These are phyloP conservation scores for Populus deltoides DNA, from an alignment of 345 rosid species.

Conservation along the genomic window DNA sequence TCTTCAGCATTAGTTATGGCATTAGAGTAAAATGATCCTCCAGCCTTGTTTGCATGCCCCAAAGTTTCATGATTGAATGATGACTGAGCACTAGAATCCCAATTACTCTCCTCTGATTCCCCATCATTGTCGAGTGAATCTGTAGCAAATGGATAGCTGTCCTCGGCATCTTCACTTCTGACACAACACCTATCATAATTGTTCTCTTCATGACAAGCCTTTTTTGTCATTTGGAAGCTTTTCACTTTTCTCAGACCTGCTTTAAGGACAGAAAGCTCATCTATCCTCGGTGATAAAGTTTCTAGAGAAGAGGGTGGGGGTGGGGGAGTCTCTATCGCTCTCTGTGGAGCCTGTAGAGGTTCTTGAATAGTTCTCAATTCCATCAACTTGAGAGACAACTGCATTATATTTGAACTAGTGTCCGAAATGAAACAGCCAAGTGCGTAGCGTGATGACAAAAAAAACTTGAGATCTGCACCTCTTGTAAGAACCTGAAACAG, in stretches of 20 bases:
- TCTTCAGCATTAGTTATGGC: conserved; percentile 31
- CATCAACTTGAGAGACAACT: conserved; percentile 45
- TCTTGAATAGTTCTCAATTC: conserved; percentile 27
- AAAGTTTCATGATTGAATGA: conserved; percentile 50
- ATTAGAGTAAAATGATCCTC: conserved; percentile 5
- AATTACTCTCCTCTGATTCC: conserved; percentile 28
- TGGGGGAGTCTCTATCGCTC: conserved; percentile 32
- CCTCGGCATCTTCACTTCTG: conserved; percentile 22
- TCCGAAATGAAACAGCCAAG: conserved; percentile 15
- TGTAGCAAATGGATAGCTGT: conserved; percentile 30
- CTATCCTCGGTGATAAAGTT: conserved; percentile 26
- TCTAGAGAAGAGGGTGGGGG: conserved; percentile 25
- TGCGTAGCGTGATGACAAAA: no score
- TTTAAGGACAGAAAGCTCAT: conserved; percentile 44
- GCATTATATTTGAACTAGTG: conserved; percentile 14
- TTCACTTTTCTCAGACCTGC: conserved; percentile 48
- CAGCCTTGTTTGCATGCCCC: conserved; percentile 44
- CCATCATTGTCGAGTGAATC: conserved; percentile 41
- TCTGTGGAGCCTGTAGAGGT: conserved; percentile 24
- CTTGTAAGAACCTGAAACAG: no score
- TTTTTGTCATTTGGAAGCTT: conserved; percentile 40
- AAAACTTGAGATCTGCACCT: no score
- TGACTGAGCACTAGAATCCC: conserved; percentile 27
- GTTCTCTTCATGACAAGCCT: conserved; percentile 33
- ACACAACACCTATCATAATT: conserved; percentile 30